Evolutionary conservation across 179 eudicot genomes (phyloP), one percentile per base, ranked within the genome.

Genomic region (Silene noctiflora): DNA sequence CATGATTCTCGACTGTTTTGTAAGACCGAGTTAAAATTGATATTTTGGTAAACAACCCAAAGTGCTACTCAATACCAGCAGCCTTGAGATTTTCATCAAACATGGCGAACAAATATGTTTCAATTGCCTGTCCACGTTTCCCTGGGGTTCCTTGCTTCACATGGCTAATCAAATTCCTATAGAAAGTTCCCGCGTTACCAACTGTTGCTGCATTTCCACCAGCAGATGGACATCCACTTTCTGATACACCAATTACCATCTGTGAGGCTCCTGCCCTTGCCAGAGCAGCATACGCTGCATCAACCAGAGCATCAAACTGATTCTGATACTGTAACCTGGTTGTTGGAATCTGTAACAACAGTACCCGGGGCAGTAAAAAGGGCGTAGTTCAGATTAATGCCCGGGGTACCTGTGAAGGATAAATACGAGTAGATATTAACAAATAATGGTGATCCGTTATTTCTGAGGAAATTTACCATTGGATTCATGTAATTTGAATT

Each of bases 1-100:
- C 69, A 16, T 31, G 44, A 64, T 3, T 64, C 19, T 64, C 29
- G n/a, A 24, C 69, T 17, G 69, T 25, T 25, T 13, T 31, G 3
- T 13, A 64, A 7, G 6, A 20, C 44, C 59, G 73, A 81, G 44
- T 10, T 69, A 58, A 87, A 87, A 70, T 42, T 70, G 70, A 87
- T 89, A 89, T 67, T 87, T 89, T 1, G 86, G 87, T 31, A 27
- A 88, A 87, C 0, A 88, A 60, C n/a, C 92, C 88, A 67, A 87
- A 88, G 66, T 85, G 72, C 73, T 71, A 73, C 83, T 88, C 90
- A 39, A 48, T 33, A 16, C 67, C 85, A 2, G 71, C 81, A 3
- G 72, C 75, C 25, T 85, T 85, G 7, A 9, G 62, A n/a, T 88
- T 78, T 71, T 88, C 91, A 68, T 87, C 86, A 70, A 80, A 87